phyloP scores from a whole-genome alignment of 305 asterid species.

The Solanum hybrid region DNA sequence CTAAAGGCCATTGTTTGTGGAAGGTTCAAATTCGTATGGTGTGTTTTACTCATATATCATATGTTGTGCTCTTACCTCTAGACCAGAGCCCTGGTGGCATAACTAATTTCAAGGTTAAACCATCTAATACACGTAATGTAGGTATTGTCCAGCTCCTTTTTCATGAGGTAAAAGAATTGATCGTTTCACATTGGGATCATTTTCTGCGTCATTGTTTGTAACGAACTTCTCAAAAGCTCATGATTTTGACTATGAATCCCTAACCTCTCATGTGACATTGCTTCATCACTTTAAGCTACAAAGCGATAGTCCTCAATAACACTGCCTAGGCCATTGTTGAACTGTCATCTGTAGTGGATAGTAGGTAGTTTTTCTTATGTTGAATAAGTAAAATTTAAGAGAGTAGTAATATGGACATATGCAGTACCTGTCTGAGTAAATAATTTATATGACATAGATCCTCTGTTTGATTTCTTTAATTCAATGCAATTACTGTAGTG shows the following conservation, averaged over 20 bases:
- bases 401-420: background rate
- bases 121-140: background rate
- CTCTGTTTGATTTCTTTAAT: background rate
- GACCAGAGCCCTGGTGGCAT: background rate
- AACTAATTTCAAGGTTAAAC: background rate
- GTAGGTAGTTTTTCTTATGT: background rate
- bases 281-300: background rate
- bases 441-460: background rate
- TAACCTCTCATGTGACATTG: background rate
- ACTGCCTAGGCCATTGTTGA: background rate
- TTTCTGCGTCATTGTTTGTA: background rate
- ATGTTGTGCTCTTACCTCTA: background rate
- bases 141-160: background rate
- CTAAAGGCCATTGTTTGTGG: background rate
- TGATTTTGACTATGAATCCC: background rate
- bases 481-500: background rate
- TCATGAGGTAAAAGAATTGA: background rate
- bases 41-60: background rate
- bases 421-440: background rate
- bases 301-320: background rate
- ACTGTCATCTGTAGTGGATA: background rate
- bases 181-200: background rate
- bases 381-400: background rate
- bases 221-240: background rate
- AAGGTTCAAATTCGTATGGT: background rate